phyloP scores from a whole-genome alignment of 306 rosid species.

The Rubus parviflorus region DNA sequence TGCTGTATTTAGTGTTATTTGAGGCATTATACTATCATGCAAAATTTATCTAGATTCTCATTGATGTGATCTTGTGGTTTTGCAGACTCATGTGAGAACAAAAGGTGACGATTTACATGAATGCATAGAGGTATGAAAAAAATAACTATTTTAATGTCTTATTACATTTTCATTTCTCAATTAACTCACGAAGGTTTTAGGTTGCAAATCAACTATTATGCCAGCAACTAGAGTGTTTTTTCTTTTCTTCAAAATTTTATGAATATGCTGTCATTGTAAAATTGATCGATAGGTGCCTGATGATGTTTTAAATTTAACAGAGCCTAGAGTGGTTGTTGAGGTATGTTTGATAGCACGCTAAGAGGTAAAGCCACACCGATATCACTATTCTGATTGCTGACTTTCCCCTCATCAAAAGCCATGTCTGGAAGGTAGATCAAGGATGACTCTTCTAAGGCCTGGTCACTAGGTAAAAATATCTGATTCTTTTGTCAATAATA shows the following conservation, averaged over 20 bases:
- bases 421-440: slow-evolving; percentile 17
- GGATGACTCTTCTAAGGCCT: slow-evolving; percentile 17
- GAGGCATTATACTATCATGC: neutral
- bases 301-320: slow-evolving; percentile 46
- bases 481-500: slow-evolving; percentile 30
- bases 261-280: neutral
- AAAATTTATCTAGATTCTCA: neutral
- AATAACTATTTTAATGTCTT: neutral
- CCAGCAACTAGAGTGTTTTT: neutral
- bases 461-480: slow-evolving; percentile 23
- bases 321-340: slow-evolving; percentile 74
- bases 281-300: slow-evolving; percentile 26
- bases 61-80: slow-evolving; percentile 33
- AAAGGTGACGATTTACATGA: slow-evolving; percentile 59
- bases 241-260: too few species aligned
- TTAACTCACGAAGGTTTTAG: neutral
- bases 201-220: slow-evolving; percentile 6
- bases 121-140: slow-evolving; percentile 71
- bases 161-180: neutral
- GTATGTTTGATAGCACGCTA: slow-evolving; percentile 47
- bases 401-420: slow-evolving; percentile 29
- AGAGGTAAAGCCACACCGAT: slow-evolving; percentile 24
- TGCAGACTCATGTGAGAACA: slow-evolving; percentile 90
- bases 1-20: neutral
- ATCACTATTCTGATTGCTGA: slow-evolving; percentile 23